Evolutionary conservation across 1,284 basidiomycete genomes (phyloP).

Genomic region (Cutaneotrichosporon sp.): DNA sequence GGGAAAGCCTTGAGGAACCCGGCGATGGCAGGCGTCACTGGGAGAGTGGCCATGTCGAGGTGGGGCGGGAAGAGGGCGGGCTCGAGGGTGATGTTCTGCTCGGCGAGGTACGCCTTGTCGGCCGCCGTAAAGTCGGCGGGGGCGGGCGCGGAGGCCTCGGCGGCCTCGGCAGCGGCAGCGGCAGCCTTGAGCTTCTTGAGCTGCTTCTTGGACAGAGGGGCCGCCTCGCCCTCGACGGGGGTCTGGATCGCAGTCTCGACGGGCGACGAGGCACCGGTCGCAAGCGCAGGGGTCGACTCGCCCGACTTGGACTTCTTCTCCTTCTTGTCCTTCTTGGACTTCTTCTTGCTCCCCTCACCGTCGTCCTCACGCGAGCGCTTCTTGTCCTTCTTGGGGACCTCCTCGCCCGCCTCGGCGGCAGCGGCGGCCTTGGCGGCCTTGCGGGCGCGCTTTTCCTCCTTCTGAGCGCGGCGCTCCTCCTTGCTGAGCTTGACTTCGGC

Average conservation of each 20-base stretch:
- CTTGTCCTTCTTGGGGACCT: constrained; percentile 46
- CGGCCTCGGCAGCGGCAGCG: constrained; percentile 27
- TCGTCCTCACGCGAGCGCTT: constrained; percentile 30
- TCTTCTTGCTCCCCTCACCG: constrained; percentile 23
- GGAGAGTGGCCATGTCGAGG: constrained; percentile 70
- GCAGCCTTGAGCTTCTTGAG: constrained; percentile 47
- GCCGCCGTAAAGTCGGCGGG: constrained; percentile 52
- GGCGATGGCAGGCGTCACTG: constrained; percentile 65
- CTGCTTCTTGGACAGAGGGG: constrained; percentile 45
- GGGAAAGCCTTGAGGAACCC: constrained; percentile 71
- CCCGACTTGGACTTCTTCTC: constrained; percentile 43
- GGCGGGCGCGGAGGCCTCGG: constrained; percentile 29
- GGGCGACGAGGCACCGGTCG: constrained; percentile 20
- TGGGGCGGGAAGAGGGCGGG: constrained; percentile 65
- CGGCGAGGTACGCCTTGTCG: constrained; percentile 65
- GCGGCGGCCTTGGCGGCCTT: constrained; percentile 40
- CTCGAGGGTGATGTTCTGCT: constrained; percentile 74
- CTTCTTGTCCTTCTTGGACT: constrained; percentile 37
- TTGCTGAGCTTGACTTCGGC: constrained; percentile 36
- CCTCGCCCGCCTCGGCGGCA: constrained; percentile 18
- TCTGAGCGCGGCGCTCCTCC: constrained; percentile 37
- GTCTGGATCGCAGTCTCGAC: constrained; percentile 27
- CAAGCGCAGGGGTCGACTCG: constrained; percentile 36
- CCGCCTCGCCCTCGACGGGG: constrained; percentile 21
- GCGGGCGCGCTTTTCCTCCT: constrained; percentile 41